phyloP scores from a whole-genome alignment of 805 yeast genomes.

The Pichia paraexigua region DNA sequence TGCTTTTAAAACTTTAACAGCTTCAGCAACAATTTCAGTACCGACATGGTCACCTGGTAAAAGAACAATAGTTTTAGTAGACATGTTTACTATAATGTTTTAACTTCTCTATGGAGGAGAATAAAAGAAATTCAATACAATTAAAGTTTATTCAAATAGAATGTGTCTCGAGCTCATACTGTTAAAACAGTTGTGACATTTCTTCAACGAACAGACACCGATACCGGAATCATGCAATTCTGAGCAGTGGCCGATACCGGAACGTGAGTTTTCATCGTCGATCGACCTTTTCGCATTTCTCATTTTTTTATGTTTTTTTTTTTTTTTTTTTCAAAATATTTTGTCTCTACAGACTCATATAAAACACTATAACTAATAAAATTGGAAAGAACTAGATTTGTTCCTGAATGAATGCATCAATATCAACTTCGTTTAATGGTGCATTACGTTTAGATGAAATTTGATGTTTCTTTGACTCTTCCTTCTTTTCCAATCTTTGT shows the following conservation, averaged over 20 bases:
- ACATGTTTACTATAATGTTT: conserved; percentile 8
- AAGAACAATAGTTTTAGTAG: conserved; percentile 65
- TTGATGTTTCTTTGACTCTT: conserved; percentile 38
- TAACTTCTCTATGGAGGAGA: not conserved
- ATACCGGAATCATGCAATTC: not conserved
- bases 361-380: not conserved
- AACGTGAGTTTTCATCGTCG: not conserved
- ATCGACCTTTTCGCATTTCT: not conserved
- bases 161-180: no score
- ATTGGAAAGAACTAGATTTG: conserved; percentile 30
- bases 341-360: not conserved
- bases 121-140: not conserved
- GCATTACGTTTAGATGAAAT: conserved; percentile 57
- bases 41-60: conserved; percentile 98
- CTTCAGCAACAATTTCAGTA: conserved; percentile 80
- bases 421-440: conserved; percentile 62
- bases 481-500: conserved; percentile 50
- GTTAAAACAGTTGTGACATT: not conserved
- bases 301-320: no score
- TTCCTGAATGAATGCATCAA: conserved; percentile 57
- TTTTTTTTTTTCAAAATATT: not conserved
- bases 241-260: not conserved
- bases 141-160: no score
- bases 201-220: not conserved
- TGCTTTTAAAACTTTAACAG: conserved; percentile 82